Evolutionary conservation across 495 filamentous ascomycete species (phyloP).

Genomic region (Penicillium dipodomyicola): DNA sequence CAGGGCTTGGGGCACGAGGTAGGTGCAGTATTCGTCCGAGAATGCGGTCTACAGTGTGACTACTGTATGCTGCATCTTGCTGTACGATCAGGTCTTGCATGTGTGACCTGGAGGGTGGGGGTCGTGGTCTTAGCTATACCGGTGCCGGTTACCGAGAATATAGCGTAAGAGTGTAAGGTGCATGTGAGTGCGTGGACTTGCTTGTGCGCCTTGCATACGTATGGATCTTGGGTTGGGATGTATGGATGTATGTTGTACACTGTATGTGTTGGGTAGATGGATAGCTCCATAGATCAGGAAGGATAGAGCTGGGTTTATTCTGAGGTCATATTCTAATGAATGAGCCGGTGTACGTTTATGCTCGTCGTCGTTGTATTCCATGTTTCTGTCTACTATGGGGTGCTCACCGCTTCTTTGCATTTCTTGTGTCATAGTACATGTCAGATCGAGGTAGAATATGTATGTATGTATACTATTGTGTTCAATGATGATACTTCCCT

Average conservation of each 20-base stretch:
- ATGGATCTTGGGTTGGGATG: neutral
- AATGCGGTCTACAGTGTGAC: neutral
- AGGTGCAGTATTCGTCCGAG: neutral
- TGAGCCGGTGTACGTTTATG: neutral
- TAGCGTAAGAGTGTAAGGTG: neutral
- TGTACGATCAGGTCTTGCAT: neutral
- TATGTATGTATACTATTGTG: neutral
- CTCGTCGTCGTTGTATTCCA: neutral
- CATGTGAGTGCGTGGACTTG: neutral
- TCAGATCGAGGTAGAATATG: neutral
- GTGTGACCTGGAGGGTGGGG: neutral
- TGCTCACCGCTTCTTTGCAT: neutral
- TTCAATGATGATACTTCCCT: neutral
- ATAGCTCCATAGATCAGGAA: neutral
- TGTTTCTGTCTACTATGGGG: neutral
- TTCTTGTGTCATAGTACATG: neutral
- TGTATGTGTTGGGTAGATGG: neutral
- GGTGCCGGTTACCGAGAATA: neutral
- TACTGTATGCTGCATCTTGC: conserved; percentile 2
- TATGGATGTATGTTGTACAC: neutral
- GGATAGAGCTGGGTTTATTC: neutral
- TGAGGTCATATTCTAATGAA: neutral
- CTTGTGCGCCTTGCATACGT: neutral
- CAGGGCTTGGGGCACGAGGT: conserved; percentile 1
- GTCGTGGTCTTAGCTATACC: neutral